These are phyloP conservation scores for Colletotrichum nymphaeae DNA, from an alignment of 2,329 filamentous ascomycete genomes.

Conservation along the genomic window DNA sequence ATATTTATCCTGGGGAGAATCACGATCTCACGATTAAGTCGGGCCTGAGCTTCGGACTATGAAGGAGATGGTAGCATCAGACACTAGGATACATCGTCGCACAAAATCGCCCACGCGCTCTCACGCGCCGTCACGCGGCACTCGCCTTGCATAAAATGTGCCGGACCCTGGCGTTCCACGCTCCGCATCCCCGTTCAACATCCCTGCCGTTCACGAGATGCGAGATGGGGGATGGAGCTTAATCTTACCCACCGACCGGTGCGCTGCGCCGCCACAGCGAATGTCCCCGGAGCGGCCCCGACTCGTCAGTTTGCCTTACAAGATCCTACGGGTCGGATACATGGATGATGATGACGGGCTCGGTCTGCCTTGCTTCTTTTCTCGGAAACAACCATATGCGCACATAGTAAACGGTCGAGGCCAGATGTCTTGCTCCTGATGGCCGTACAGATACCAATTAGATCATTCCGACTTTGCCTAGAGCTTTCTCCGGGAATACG, in stretches of 20 bases:
- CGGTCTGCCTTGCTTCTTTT: not conserved
- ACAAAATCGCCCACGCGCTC: slow-evolving; percentile 27
- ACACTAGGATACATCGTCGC: slow-evolving; percentile 20
- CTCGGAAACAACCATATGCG: not conserved
- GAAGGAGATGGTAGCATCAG: slow-evolving; percentile 1
- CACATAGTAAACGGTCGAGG: not conserved
- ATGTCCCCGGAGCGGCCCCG: slow-evolving; percentile 30
- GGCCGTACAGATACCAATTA: not conserved
- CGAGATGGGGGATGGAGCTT: slow-evolving; percentile 36
- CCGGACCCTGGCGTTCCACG: slow-evolving; percentile 26
- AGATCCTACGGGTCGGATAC: not conserved
- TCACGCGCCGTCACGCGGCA: slow-evolving; percentile 24
- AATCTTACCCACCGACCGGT: slow-evolving; percentile 36
- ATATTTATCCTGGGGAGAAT: slow-evolving; percentile 1
- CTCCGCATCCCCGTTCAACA: slow-evolving; percentile 29
- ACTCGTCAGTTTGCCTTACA: slow-evolving; percentile 22
- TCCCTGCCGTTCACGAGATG: slow-evolving; percentile 30
- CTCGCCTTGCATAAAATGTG: slow-evolving; percentile 20
- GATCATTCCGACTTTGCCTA: not conserved
- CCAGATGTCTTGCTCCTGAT: not conserved
- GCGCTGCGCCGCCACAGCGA: slow-evolving; percentile 29
- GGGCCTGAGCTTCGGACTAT: slow-evolving; percentile 30
- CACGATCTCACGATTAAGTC: slow-evolving; percentile 14
- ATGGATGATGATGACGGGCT: not conserved
- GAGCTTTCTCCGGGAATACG: not conserved